phyloP scores from a whole-genome alignment of 2,329 filamentous ascomycete species.

The Fusarium odoratissimum region DNA sequence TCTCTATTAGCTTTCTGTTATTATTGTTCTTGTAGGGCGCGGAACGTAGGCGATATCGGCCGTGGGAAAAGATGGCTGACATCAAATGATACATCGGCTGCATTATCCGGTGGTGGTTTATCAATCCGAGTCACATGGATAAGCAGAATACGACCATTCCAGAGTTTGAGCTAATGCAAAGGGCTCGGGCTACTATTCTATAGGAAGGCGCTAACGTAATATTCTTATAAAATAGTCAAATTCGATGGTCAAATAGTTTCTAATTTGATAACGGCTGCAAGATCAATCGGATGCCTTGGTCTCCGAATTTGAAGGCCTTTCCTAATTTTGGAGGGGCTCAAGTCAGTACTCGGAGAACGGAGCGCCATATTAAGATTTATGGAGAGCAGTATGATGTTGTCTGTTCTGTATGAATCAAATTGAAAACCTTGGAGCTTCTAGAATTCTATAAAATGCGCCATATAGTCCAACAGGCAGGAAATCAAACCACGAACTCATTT shows the following conservation, averaged over 20 bases:
- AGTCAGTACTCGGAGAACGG: fast-evolving
- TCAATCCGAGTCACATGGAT: not conserved
- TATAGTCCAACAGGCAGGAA: not conserved
- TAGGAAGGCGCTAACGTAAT: not conserved
- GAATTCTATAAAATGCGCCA: not conserved
- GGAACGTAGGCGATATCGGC: conserved; percentile 9
- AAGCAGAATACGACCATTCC: not conserved
- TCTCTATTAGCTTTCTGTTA: not conserved
- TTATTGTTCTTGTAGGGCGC: conserved; percentile 23
- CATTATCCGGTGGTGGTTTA: not conserved
- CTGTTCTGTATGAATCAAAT: not conserved
- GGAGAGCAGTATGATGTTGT: not conserved
- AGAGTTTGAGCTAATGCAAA: conserved; percentile 13
- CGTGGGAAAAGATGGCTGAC: not conserved
- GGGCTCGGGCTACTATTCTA: not conserved
- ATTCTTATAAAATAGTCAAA: conserved; percentile 7
- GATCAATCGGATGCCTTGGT: not conserved
- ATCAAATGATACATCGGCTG: not conserved
- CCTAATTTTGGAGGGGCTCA: no score
- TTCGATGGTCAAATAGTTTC: conserved; percentile 10
- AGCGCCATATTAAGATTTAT: not conserved
- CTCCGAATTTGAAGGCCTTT: no score
- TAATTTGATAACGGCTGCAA: not conserved
- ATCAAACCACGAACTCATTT: not conserved
- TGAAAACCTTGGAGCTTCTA: not conserved